Evolutionary conservation across 345 rosid genomes (phyloP).

Genomic region (Capsella bursapastoris): DNA sequence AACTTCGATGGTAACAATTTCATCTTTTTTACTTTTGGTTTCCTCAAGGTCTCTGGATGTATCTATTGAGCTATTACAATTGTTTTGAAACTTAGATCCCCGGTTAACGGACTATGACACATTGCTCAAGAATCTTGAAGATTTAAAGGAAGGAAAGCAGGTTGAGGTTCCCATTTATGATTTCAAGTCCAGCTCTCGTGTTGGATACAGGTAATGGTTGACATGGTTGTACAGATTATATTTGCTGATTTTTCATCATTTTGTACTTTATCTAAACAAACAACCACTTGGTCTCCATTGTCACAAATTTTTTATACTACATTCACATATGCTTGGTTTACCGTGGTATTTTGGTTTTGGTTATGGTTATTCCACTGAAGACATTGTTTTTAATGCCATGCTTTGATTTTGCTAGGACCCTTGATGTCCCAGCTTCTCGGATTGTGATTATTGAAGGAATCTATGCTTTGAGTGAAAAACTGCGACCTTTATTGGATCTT

Average conservation of each 20-base stretch:
- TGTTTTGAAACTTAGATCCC: conserved; percentile 67
- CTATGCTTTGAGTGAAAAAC: conserved; percentile 89
- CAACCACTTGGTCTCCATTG: conserved; percentile 17
- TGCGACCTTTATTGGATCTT: conserved; percentile 88
- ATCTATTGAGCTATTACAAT: conserved; percentile 20
- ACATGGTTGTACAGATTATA: neutral
- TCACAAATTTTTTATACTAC: conserved; percentile 26
- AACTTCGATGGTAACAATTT: conserved; percentile 79
- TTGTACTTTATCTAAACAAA: neutral
- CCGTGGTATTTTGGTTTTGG: neutral
- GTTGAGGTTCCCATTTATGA: conserved; percentile 92
- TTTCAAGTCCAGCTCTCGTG: conserved; percentile 89
- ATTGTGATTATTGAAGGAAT: conserved; percentile 95
- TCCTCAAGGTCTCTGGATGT: neutral
- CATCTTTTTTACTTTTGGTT: neutral
- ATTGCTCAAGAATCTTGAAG: conserved; percentile 77
- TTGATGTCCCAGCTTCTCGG: conserved; percentile 90
- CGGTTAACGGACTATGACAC: conserved; percentile 95
- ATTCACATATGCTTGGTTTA: conserved; percentile 11
- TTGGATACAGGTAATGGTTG: conserved; percentile 79
- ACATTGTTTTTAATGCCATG: conserved; percentile 28
- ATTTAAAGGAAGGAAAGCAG: conserved; percentile 79
- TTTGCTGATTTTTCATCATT: neutral
- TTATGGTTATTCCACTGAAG: conserved; percentile 2
- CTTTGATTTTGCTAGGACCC: conserved; percentile 58